Base-by-base conservation (phyloP, 306 rosid species). In the Gynostemma pentaphyllum region DNA sequence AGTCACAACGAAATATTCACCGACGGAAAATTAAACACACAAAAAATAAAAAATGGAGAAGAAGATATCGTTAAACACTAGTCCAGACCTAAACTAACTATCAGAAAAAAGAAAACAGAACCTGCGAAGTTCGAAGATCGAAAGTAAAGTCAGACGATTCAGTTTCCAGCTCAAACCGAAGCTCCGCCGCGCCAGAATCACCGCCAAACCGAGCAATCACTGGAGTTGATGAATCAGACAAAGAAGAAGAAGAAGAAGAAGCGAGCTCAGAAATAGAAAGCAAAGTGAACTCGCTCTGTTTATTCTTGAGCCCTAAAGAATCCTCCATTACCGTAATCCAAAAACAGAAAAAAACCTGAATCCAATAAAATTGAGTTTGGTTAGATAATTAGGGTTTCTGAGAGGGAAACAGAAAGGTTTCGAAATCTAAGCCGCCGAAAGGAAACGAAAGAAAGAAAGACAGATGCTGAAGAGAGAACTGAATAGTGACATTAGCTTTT, bases 341-440 rank as follows among this genome's bases (percentile, higher is more conserved):
- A 7, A 1, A 11, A 10, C 1, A 3, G 44, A 9, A 24, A 36
- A 65, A 14, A 5, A 4, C 53, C 9, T 18, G 42, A 22, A 29
- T 18, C 23, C 22, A 59, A n/a, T n/a, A n/a, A n/a, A n/a, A n/a
- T n/a, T n/a, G n/a, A n/a, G 16, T 46, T n/a, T 39, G n/a, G 39
- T 10, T 3, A 30, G 24, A 62, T 57, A 80, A 70, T 72, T 87
- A 90, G 97, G 97, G 96, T 90, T 90, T 90, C 49, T 27, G 60
- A 2, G 48, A 22, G 36, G 37, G 70, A 41, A 47, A 57, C 64
- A 22, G 69, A 16, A 55, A 65, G 70, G 65, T 60, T 60, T 30
- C 69, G 75, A 75, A 55, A 67, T 62, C 45, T 45, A 41, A 87
- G 97, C 90, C 95, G 90, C 94, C 97, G 45, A 61, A 49, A 47